Evolutionary conservation across 768 basidiomycete genomes (phyloP), one percentile per base, ranked within the genome.

Genomic region (Guyanaporus albipodus): DNA sequence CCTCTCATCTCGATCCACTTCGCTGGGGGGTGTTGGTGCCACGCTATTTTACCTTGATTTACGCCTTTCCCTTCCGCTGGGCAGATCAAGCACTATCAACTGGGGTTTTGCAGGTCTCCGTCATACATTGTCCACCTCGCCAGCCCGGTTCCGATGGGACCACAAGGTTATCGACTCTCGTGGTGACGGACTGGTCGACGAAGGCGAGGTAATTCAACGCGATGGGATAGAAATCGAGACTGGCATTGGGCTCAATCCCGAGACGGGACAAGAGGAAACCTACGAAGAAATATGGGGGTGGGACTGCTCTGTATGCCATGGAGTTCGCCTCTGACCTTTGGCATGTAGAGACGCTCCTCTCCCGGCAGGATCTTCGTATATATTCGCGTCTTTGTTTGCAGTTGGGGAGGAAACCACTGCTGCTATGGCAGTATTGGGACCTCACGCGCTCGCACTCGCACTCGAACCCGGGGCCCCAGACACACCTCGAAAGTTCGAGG

Each of bases 241-340:
- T 2, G 60, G 60, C 4, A 35, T 64, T 33, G 55, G 59, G 23
- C 9, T 52, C 1, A 61, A 63, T 33, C 60, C 59, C 1, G 44
- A 42, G 35, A 61, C 60, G 6, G 61, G 61, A 9, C 22, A 49
- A 29, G 43, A 17, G 19, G 55, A 54, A 28, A 0, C 28, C 11
- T 61, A 61, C 19, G 58, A 61, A 15, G 60, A 63, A 35, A 51
- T 57, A 19, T 61, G 60, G 60, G 42, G 42, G 58, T 62, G 18
- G 26, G 50, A 12, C 9, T n/a, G 8, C 36, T 29, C 26, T 1
- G 10, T 21, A 17, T 12, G 9, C 6, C 8, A n/a, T 6, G 12
- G n/a, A 31, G 15, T 8, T 15, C 14, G 10, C 17, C 14, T 17
- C 8, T 18, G n/a, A 35, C 24, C 9, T 38, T 5, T 14, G 35